Evolutionary conservation across 2,329 filamentous ascomycete species (phyloP).

Genomic region (Allantophomopsis lycopodina): DNA sequence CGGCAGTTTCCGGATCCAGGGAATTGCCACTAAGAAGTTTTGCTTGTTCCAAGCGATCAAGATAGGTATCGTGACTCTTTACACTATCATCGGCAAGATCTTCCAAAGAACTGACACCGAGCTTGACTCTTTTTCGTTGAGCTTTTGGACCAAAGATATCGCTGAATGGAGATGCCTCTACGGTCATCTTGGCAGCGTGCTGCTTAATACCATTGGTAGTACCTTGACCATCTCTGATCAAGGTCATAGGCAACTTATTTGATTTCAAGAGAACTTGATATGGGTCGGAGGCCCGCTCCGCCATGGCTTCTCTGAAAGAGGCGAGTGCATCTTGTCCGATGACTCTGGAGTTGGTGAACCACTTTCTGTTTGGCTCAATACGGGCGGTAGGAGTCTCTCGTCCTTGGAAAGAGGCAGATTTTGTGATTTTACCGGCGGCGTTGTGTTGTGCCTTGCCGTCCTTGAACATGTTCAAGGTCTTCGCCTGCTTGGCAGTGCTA

Average conservation of each 20-base stretch:
- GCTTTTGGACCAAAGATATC: conserved; percentile 90
- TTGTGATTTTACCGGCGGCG: conserved; percentile 68
- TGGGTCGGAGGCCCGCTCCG: conserved; percentile 77
- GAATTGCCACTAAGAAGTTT: conserved; percentile 61
- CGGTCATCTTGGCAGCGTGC: conserved; percentile 85
- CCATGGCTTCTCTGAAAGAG: conserved; percentile 83
- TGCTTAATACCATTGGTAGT: conserved; percentile 72
- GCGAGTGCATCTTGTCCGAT: conserved; percentile 82
- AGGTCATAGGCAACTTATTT: conserved; percentile 91
- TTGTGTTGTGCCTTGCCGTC: conserved; percentile 76
- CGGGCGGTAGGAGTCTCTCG: conserved; percentile 69
- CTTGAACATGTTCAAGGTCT: conserved; percentile 80
- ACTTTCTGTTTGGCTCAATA: conserved; percentile 92
- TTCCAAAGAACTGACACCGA: conserved; percentile 67
- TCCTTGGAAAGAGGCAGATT: conserved; percentile 75
- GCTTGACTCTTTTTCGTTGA: conserved; percentile 83
- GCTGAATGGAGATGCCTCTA: conserved; percentile 74
- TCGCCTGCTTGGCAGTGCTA: conserved; percentile 70
- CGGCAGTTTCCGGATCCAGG: conserved; percentile 32
- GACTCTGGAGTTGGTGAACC: conserved; percentile 88
- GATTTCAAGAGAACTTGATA: conserved; percentile 92
- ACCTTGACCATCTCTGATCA: conserved; percentile 69
- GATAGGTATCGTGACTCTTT: conserved; percentile 69
- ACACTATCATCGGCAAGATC: conserved; percentile 72
- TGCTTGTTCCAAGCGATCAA: conserved; percentile 68